These are phyloP conservation scores for Scedosporium minutisporum DNA, from an alignment of 2,329 filamentous ascomycete genomes.

Conservation along the genomic window DNA sequence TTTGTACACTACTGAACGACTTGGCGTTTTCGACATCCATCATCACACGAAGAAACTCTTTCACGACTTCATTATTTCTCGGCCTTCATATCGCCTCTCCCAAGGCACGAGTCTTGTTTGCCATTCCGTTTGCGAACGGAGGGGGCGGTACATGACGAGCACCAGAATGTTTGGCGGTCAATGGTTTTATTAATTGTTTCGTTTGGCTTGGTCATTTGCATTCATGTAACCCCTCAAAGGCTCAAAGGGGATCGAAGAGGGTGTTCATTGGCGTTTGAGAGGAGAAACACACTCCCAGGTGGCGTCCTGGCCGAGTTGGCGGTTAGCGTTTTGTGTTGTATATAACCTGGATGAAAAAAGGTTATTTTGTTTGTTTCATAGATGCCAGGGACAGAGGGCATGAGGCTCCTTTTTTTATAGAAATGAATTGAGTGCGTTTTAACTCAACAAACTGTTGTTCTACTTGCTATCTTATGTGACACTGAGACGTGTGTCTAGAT, in stretches of 20 bases:
- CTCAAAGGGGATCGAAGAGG: background rate
- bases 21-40: background rate
- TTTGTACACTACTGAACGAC: background rate
- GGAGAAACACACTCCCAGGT: background rate
- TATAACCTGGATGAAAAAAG: background rate
- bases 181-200: background rate
- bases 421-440: too few relatives aligned
- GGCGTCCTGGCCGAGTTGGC: background rate
- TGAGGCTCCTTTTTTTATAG: too few relatives aligned
- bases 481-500: too few relatives aligned
- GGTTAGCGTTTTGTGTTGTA: background rate
- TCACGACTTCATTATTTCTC: too few relatives aligned
- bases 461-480: too few relatives aligned
- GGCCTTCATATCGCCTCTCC: background rate
- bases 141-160: background rate
- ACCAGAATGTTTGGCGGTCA: background rate
- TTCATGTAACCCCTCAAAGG: background rate
- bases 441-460: too few relatives aligned
- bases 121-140: background rate
- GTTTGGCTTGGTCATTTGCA: background rate
- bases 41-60: background rate
- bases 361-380: conserved; percentile 2
- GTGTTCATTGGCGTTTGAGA: background rate
- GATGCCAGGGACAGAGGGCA: too few relatives aligned
- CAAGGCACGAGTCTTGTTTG: background rate